Evolutionary conservation across 1,284 basidiomycete genomes (phyloP).

Genomic region (Moesziomyces globuligerus): DNA sequence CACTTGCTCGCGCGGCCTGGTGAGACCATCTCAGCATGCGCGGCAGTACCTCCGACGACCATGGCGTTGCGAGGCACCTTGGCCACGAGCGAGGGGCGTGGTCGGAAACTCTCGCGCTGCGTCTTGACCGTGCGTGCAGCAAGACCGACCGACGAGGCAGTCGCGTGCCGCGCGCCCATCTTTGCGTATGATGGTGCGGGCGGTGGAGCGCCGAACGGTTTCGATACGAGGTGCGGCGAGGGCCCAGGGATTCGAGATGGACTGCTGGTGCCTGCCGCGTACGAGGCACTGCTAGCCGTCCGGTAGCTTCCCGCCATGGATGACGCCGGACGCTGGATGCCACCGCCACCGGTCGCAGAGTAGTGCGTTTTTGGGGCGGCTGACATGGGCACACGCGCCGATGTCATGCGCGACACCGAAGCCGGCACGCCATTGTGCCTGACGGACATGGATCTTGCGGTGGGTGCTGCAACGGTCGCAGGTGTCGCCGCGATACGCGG

Average conservation of each 20-base stretch:
- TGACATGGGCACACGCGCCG: constrained; percentile 31
- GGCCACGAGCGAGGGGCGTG: constrained; percentile 42
- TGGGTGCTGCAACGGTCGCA: constrained; percentile 19
- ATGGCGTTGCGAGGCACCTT: constrained; percentile 27
- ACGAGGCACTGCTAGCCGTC: constrained; percentile 31
- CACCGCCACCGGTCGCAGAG: constrained; percentile 6
- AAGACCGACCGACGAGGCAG: constrained; percentile 16
- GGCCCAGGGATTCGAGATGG: constrained; percentile 45
- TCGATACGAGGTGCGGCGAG: constrained; percentile 10
- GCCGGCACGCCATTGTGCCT: constrained; percentile 19
- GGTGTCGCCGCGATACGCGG: constrained; percentile 31
- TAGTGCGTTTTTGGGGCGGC: constrained; percentile 25
- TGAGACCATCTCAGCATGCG: constrained; percentile 14
- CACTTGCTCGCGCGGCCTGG: constrained; percentile 49
- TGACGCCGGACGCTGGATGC: constrained; percentile 24
- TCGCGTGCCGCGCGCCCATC: constrained; percentile 26
- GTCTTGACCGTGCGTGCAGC: constrained; percentile 25
- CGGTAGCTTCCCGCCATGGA: constrained; percentile 31
- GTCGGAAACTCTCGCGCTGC: constrained; percentile 45
- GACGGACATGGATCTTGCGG: constrained; percentile 16
- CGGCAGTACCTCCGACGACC: constrained; percentile 17
- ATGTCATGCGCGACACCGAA: constrained; percentile 25
- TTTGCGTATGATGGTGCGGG: constrained; percentile 12
- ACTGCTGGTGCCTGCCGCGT: constrained; percentile 27
- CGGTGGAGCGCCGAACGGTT: constrained; percentile 17